Evolutionary conservation across 2,329 filamentous ascomycete species (phyloP), one percentile per base, ranked within the genome.

Genomic region (Colletotrichum falcatum): DNA sequence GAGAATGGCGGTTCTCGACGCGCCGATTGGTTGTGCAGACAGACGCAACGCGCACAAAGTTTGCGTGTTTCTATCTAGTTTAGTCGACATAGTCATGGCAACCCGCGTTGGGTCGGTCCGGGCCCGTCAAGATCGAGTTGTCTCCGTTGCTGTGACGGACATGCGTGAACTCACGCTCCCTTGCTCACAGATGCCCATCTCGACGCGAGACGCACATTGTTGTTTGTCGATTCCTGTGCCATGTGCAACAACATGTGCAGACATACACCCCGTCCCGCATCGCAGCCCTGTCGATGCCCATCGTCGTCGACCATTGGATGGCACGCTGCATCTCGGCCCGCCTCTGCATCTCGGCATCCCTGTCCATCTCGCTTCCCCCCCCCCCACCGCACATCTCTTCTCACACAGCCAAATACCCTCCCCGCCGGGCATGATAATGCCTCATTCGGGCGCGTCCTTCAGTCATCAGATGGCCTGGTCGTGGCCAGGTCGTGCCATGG

Each of bases 391-490:
- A 46, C 14, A 18, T 49, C 28, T n/a, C 44, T 49, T 16, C 12
- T 48, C 42, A 1, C 30, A 35, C 42, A 9, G 20, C 20, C 39
- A 11, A 49, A 14, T 61, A 28, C 16, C 2, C 1, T 37, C 16
- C 2, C 1, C 5, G 2, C 5, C 7, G 2, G 7, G 30, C 49
- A 26, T 0, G 1, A 49, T 61, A 49, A 33, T 37, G 0, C 12
- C 30, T 9, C 9, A 37, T 20, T 26, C 3, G 5, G 12, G 12
- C 1, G 0, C 1, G 0, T 2, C 3, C 4, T 18, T 2, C 62
- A 70, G 56, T 56, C 61, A 70, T 23, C 7, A 14, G 14, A 26
- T 44, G 66, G 66, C 66, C 56, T 70, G 55, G 66, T 79, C n/a
- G n/a, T n/a, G n/a, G n/a, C n/a, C n/a, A n/a, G n/a, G n/a, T n/a